Evolutionary conservation across 2,329 filamentous ascomycete species (phyloP).

Genomic region (Aspergillus texensis): DNA sequence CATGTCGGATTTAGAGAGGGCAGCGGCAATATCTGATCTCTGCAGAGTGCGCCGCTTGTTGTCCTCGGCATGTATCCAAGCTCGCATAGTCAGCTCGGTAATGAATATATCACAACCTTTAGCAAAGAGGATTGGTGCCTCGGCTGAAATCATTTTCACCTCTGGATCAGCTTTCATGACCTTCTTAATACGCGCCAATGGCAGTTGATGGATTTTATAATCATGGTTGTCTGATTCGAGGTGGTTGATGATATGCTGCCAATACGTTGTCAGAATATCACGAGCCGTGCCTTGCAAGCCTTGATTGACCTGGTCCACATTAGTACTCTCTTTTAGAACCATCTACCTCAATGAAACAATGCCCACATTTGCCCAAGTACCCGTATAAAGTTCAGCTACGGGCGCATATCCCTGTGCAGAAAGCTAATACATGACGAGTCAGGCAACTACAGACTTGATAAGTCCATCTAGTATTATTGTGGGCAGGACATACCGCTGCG

Average conservation of each 20-base stretch:
- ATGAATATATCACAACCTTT: conserved; percentile 99
- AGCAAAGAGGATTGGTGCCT: conserved; percentile 95
- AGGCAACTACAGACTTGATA: conserved; percentile 10
- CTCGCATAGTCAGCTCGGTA: conserved; percentile 97
- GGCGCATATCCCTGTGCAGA: conserved; percentile 85
- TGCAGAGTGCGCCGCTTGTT: conserved; percentile 97
- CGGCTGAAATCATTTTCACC: conserved; percentile 99
- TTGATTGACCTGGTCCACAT: conserved; percentile 75
- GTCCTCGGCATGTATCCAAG: conserved; percentile 98
- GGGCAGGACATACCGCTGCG: conserved; percentile 58
- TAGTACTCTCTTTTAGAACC: conserved; percentile 24
- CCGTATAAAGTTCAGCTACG: conserved; percentile 87
- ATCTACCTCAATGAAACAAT: neutral
- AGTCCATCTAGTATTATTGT: neutral
- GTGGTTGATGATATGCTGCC: conserved; percentile 97
- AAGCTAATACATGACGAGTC: conserved; percentile 58
- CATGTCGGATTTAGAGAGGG: conserved; percentile 97
- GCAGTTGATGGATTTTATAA: conserved; percentile 97
- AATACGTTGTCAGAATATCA: conserved; percentile 97
- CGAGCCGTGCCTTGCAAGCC: conserved; percentile 89
- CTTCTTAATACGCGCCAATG: conserved; percentile 98
- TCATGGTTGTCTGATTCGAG: conserved; percentile 94
- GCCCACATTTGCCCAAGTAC: conserved; percentile 90
- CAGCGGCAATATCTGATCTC: conserved; percentile 93
- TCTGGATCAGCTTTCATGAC: conserved; percentile 99